phyloP scores from a whole-genome alignment of 2,329 filamentous ascomycete species.

The Xylaria arbuscula region DNA sequence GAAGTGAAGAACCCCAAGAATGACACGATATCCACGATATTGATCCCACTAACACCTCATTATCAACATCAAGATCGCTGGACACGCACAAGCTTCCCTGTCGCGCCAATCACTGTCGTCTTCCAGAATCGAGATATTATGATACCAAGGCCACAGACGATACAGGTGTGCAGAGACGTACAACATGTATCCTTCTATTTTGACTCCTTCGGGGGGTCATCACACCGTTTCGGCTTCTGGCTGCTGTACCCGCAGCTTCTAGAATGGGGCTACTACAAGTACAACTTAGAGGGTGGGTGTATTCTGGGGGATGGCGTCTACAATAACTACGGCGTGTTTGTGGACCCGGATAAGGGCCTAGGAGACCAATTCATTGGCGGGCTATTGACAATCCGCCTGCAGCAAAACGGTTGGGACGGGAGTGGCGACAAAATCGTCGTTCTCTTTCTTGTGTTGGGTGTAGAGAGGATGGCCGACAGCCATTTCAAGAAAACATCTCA shows the following conservation, averaged over 20 bases:
- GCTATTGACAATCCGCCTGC: conserved; percentile 1
- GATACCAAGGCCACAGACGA: not conserved
- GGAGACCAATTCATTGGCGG: conserved; percentile 14
- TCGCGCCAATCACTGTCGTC: conserved; percentile 19
- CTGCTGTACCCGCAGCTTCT: conserved; percentile 19
- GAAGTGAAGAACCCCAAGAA: conserved; percentile 5
- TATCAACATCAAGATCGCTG: conserved; percentile 21
- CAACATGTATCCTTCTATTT: conserved; percentile 25
- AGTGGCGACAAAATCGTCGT: conserved; percentile 6
- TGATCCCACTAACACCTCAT: conserved; percentile 22
- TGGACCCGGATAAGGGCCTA: not conserved
- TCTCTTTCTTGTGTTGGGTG: conserved; percentile 3
- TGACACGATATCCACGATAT: conserved; percentile 11
- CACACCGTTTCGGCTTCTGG: conserved; percentile 28
- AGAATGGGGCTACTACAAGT: not conserved
- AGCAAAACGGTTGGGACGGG: not conserved
- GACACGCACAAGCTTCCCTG: conserved; percentile 23
- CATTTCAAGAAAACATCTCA: conserved; percentile 4
- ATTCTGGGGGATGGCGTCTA: conserved; percentile 21
- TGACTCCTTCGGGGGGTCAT: conserved; percentile 24
- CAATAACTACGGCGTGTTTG: conserved; percentile 20
- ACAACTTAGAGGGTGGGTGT: conserved; percentile 8
- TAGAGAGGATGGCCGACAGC: conserved; percentile 9
- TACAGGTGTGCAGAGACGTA: conserved; percentile 28
- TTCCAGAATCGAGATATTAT: not conserved